Base-by-base conservation (phyloP, 495 filamentous ascomycete species). In the Hypoxylon crocopeplum region DNA sequence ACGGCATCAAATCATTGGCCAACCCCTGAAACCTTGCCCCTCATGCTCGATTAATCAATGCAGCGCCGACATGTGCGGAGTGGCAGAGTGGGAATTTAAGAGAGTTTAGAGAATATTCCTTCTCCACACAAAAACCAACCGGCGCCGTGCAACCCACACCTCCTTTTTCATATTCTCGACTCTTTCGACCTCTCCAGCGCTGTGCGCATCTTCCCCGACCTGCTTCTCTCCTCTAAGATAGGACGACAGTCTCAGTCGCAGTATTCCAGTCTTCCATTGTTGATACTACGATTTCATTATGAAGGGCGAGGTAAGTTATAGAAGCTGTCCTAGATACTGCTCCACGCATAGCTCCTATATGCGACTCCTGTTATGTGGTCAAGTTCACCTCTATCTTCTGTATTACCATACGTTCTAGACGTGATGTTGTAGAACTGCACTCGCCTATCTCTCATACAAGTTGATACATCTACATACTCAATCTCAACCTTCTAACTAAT, bases 221-320 rank as follows among this genome's bases (percentile, higher is more conserved):
- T 19, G 17, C 34, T 41, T 49, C 33, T 51, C 46, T 64, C 56
- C 53, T 58, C 55, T 60, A 13, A 59, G 52, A 56, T 64, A 30
- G 39, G 59, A 59, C 48, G 53, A 3, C 42, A 57, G 54, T 56
- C 45, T 24, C 48, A 48, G 45, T 66, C 61, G 47, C 63, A 19
- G 44, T 58, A 48, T 50, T 58, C 45, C 49, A 46, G 55, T 51
- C 45, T 46, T 48, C 44, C 32, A 53, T 48, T 62, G 49, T 22
- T 36, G 46, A 55, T 47, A 58, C 55, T 60, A 57, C 46, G 12
- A 48, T 53, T 36, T 57, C 66, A 73, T 48, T 47, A 73, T 73
- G 70, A 73, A 71, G 66, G 70, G 70, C 59, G 70, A 73, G 64
- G 70, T 73, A 57, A 56, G 70, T 71, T 52, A 11, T 36, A 29